A percentile compares a stretch with the other conserved stretches of the same genome.
These are phyloP conservation scores for Candida dendrica DNA, from an alignment of 805 yeast species.

Conservation along the genomic window DNA sequence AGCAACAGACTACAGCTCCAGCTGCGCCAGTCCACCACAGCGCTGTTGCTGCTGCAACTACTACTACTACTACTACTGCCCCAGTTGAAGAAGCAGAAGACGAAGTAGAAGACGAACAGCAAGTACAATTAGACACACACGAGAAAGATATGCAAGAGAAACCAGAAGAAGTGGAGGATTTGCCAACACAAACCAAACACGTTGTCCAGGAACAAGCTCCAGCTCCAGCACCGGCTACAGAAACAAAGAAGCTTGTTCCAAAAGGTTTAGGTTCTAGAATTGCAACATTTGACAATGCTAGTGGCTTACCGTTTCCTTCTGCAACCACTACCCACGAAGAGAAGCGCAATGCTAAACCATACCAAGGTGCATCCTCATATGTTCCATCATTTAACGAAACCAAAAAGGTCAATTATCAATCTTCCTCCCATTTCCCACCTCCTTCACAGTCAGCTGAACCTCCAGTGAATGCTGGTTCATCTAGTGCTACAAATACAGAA, in stretches of 20 bases:
- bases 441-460: constrained; percentile 17
- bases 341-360: constrained; percentile 5
- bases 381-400: constrained; percentile 18
- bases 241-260: constrained; percentile 1
- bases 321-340: constrained; percentile 6
- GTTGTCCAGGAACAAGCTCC: background rate
- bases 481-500: constrained; percentile 25
- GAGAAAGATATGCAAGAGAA: constrained; percentile 1
- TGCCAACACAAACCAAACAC: background rate
- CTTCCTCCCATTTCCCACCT: constrained; percentile 21
- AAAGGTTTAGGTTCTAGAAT: constrained; percentile 5
- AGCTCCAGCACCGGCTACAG: constrained; percentile 25
- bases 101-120: background rate
- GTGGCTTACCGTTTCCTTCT: constrained; percentile 9
- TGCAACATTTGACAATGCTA: constrained; percentile 8
- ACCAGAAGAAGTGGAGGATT: constrained; percentile 22
- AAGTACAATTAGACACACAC: too few species aligned
- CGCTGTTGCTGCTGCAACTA: too few species aligned
- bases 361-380: constrained; percentile 21
- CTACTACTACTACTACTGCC: constrained; percentile 1
- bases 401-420: constrained; percentile 4
- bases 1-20: constrained; percentile 1
- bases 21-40: too few species aligned
- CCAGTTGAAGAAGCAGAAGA: constrained; percentile 1
- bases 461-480: constrained; percentile 17